phyloP scores from a whole-genome alignment of 495 filamentous ascomycete genomes.

The Thermochaetoides thermophila region DNA sequence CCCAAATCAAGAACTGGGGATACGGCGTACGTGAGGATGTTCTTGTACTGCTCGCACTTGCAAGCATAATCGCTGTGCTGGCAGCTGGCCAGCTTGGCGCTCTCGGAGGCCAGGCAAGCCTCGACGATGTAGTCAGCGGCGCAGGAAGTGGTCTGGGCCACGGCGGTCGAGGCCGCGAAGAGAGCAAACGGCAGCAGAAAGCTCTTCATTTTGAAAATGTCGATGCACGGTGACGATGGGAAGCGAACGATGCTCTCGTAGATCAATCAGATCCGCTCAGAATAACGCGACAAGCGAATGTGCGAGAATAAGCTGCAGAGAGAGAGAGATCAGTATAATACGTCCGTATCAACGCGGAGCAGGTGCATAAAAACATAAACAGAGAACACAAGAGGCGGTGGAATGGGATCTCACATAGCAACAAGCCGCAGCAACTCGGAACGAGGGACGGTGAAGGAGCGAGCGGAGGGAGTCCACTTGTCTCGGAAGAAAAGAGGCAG shows the following conservation, averaged over 20 bases:
- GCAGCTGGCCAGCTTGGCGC: conserved; percentile 24
- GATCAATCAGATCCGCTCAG: no score
- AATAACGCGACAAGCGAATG: neutral
- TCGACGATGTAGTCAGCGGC: conserved; percentile 31
- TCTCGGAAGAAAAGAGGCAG: neutral
- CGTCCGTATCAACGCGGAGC: no score
- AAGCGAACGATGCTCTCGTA: no score
- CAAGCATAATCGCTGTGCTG: conserved; percentile 24
- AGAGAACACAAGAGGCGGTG: conserved; percentile 2
- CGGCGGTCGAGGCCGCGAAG: conserved; percentile 18
- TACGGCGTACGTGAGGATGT: conserved; percentile 24
- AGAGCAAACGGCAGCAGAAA: conserved; percentile 17
- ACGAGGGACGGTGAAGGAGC: neutral
- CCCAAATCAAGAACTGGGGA: neutral
- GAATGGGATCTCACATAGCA: conserved; percentile 14
- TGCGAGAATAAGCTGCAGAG: neutral
- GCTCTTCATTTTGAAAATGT: conserved; percentile 23
- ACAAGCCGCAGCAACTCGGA: conserved; percentile 4
- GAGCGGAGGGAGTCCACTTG: neutral
- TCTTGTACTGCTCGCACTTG: conserved; percentile 21
- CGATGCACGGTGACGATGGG: no score
- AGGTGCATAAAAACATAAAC: no score
- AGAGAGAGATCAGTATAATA: neutral
- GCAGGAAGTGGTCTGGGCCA: conserved; percentile 19
- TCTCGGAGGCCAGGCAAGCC: conserved; percentile 24